Percentiles rank a stretch among this genome's conserved stretches.
phyloP scores from a whole-genome alignment of 2,329 filamentous ascomycete genomes.

The Clarireedia homoeocarpa region DNA sequence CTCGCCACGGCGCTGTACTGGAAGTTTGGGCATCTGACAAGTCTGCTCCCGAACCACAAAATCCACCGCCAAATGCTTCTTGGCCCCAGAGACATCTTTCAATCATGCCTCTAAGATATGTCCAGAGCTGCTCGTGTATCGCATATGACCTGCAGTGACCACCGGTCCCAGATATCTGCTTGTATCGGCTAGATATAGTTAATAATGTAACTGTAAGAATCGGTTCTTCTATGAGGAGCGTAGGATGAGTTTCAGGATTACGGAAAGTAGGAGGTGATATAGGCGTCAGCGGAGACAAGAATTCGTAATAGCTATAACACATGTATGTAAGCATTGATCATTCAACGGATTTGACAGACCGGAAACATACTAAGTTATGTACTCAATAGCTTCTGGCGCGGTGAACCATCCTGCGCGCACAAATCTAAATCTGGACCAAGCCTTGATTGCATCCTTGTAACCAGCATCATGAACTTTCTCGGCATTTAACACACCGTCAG shows the following conservation, averaged over 20 bases:
- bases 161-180: constrained; percentile 69
- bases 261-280: constrained; percentile 89
- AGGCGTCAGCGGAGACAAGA: constrained; percentile 84
- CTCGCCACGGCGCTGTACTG: constrained; percentile 62
- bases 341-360: background rate
- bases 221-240: constrained; percentile 80
- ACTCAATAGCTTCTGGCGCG: constrained; percentile 83
- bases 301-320: constrained; percentile 68
- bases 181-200: constrained; percentile 84
- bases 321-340: constrained; percentile 17
- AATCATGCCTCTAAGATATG: constrained; percentile 89
- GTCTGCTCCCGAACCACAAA: constrained; percentile 61
- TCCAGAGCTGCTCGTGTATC: constrained; percentile 94
- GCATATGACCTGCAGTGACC: constrained; percentile 77
- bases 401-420: constrained; percentile 97
- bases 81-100: constrained; percentile 93
- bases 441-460: constrained; percentile 64
- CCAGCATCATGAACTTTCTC: constrained; percentile 39
- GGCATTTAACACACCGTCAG: constrained; percentile 9
- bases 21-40: constrained; percentile 49
- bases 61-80: constrained; percentile 86
- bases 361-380: constrained; percentile 73
- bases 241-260: constrained; percentile 69
- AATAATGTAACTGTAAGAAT: constrained; percentile 87
- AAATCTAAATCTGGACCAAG: constrained; percentile 90